Evolutionary conservation across 139 green algal genomes (phyloP), one percentile per base, ranked within the genome.

Genomic region (Ulvella scutata): DNA sequence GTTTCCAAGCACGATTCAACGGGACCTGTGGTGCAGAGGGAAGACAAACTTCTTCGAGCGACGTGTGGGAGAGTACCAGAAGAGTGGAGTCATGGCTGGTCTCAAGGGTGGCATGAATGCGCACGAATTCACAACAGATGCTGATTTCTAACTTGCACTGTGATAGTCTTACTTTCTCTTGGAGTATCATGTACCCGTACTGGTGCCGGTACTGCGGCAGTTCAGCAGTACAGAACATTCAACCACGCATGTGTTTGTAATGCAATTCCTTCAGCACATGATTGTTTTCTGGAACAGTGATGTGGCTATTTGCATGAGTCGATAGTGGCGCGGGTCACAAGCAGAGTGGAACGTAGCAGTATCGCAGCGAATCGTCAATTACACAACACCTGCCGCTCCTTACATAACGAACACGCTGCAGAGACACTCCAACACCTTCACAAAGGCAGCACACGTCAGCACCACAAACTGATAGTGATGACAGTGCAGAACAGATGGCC

Each of bases 1-100:
- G n/a, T n/a, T n/a, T n/a, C n/a, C n/a, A n/a, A n/a, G n/a, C 40
- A 17, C 21, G 40, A 59, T 59, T 59, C 40, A 59, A 59, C 21
- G 51, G n/a, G 33, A 67, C 33, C 1, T 26, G 17, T 43, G 3
- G 36, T 84, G 74, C 86, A 91, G 85, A 73, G 90, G 87, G 72
- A 94, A 97, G 85, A 97, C 92, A 74, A 97, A 97, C 85, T 97
- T 98, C 80, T 97, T 97, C 77, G 93, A 97, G 85, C 93, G 93
- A 83, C 87, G 92, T 28, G 92, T 97, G 36, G 89, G 87, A 6
- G 89, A 97, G 28, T 98, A 97, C 85, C 91, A 96, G 79, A 94
- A 94, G 83, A 85, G 86, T 0, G 89, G 90, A 23, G 91, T 97
- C 21, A 96, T 97, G 92, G 59, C 73, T 3, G 78, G 81, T 28